Percentiles rank a stretch among this genome's conserved stretches.
phyloP scores from a whole-genome alignment of 257 asterid species.

The Solanum lycopersicoides region DNA sequence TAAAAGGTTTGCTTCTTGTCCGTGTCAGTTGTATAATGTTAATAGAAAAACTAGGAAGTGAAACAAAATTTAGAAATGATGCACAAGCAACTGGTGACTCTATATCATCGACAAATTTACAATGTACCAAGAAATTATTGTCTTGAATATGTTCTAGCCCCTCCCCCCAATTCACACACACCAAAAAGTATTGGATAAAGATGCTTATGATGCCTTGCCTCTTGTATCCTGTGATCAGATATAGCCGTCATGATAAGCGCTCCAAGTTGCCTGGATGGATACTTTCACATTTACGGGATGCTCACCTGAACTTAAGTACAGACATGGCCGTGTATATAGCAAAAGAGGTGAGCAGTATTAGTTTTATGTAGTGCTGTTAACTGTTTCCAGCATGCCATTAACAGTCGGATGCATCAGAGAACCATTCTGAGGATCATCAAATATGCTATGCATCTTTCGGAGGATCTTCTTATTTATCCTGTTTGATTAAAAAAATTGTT shows the following conservation, averaged over 20 bases:
- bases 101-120: not conserved
- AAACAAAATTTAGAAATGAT: not conserved
- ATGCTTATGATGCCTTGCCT: not conserved
- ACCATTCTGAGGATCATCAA: not conserved
- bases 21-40: not conserved
- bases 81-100: not conserved
- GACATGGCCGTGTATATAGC: slow-evolving; percentile 99
- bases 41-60: not conserved
- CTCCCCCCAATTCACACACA: not conserved
- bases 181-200: not conserved
- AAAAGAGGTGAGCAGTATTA: slow-evolving; percentile 49
- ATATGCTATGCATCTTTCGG: not conserved
- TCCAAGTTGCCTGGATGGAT: slow-evolving; percentile 97
- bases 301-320: slow-evolving; percentile 92
- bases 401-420: not conserved
- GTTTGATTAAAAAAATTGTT: not conserved
- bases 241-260: slow-evolving; percentile 95
- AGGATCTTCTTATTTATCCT: not conserved
- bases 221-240: slow-evolving; percentile 30
- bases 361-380: not conserved
- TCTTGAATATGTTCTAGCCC: not conserved
- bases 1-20: slow-evolving; percentile 53
- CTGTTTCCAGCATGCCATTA: not conserved
- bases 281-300: slow-evolving; percentile 87
- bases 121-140: not conserved